A percentile compares a stretch with the other conserved stretches of the same genome.
These are phyloP conservation scores for Ophiocordyceps sinensis DNA, from an alignment of 2,329 filamentous ascomycete genomes.

Conservation along the genomic window DNA sequence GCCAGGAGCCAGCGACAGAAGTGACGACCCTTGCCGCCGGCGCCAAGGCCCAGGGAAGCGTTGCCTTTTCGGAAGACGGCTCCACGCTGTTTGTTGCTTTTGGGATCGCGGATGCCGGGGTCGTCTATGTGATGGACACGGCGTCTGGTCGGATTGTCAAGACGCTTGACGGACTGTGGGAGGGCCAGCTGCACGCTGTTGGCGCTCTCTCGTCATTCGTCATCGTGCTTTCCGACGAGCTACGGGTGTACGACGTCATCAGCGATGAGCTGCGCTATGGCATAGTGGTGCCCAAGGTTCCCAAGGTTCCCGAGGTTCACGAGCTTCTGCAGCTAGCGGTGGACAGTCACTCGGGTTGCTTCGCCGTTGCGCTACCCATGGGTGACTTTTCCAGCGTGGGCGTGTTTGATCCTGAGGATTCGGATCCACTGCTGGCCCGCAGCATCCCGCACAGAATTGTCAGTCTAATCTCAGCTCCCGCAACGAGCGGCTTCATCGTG, in stretches of 20 bases:
- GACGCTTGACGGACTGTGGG: slow-evolving; percentile 53
- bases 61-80: slow-evolving; percentile 73
- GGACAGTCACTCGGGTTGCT: slow-evolving; percentile 48
- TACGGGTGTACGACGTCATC: slow-evolving; percentile 76
- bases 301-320: slow-evolving; percentile 21
- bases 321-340: slow-evolving; percentile 54
- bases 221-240: slow-evolving; percentile 56
- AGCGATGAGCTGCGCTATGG: slow-evolving; percentile 59
- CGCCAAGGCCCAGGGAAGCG: slow-evolving; percentile 39
- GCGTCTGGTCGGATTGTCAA: slow-evolving; percentile 51
- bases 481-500: slow-evolving; percentile 57
- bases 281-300: slow-evolving; percentile 36
- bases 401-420: slow-evolving; percentile 50
- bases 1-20: slow-evolving; percentile 22
- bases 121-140: slow-evolving; percentile 65
- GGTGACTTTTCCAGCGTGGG: slow-evolving; percentile 39
- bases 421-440: slow-evolving; percentile 43
- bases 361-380: slow-evolving; percentile 44
- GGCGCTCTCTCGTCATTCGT: slow-evolving; percentile 60
- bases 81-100: slow-evolving; percentile 63
- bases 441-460: slow-evolving; percentile 45
- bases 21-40: slow-evolving; percentile 6
- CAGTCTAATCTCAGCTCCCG: slow-evolving; percentile 48
- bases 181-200: slow-evolving; percentile 50
- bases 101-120: slow-evolving; percentile 37